Evolutionary conservation across 2,329 filamentous ascomycete species (phyloP).

Genomic region (Aspergillus thermomutatus): DNA sequence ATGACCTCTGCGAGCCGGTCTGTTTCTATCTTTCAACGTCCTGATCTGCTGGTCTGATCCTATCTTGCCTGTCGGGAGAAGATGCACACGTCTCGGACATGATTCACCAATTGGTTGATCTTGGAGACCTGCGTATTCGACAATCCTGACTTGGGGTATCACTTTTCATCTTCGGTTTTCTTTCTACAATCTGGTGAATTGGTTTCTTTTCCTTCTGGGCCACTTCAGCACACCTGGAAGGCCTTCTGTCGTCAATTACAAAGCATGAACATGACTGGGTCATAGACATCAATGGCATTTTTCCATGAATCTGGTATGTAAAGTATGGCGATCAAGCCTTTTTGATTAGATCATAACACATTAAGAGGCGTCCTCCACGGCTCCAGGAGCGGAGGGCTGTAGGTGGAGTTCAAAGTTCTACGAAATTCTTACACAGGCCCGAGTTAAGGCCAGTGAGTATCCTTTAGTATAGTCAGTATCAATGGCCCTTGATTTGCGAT

Average conservation of each 20-base stretch:
- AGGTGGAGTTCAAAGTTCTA: neutral
- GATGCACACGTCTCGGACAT: conserved; percentile 1
- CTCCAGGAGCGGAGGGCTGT: neutral
- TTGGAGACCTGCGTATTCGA: neutral
- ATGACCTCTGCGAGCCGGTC: conserved; percentile 4
- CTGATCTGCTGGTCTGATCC: conserved; percentile 23
- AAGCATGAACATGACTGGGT: conserved; percentile 15
- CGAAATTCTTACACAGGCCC: neutral
- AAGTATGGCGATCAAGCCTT: neutral
- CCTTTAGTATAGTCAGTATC: neutral
- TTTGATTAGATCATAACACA: neutral
- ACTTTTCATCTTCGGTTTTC: conserved; percentile 1
- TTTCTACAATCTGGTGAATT: neutral
- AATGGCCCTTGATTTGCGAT: neutral
- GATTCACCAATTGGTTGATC: conserved; percentile 3
- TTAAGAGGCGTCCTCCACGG: neutral
- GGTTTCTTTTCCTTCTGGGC: conserved; percentile 3
- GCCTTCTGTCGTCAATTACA: conserved; percentile 6
- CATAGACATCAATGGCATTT: conserved; percentile 19
- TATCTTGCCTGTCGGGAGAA: conserved; percentile 1
- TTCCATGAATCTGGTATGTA: conserved; percentile 1
- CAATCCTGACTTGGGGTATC: conserved; percentile 9
- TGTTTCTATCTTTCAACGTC: conserved; percentile 6
- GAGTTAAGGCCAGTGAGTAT: neutral
- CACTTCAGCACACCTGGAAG: conserved; percentile 6